Evolutionary conservation across 768 basidiomycete species (phyloP), one percentile per base, ranked within the genome.

Genomic region (Lentinula edodes): DNA sequence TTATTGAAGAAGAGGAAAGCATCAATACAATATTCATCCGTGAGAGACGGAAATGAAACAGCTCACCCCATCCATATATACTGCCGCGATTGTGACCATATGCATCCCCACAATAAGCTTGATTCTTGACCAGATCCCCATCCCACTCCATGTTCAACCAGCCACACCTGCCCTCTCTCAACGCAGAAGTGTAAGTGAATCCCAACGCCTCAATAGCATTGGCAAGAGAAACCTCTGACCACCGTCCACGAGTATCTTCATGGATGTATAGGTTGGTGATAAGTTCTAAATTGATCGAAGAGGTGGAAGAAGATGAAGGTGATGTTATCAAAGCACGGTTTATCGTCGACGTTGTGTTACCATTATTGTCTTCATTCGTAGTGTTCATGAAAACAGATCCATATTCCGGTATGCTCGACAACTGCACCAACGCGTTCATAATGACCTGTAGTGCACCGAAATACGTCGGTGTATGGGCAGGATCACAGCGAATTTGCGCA

Each of bases 401-500:
- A 67, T 68, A 78, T 60, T 66, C 71, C 62, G 74, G 82, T 65
- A 72, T 84, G 34, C 67, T 78, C 35, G 79, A 80, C 58, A 79
- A 74, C 53, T 76, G 75, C 58, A 82, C 74, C 62, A 90, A 75
- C 15, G 75, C 70, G 58, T 76, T 74, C 13, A 85, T 76, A 58
- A 91, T 76, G 45, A 73, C 72, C 35, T 75, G 78, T 45, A 93
- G 73, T 58, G 79, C 76, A 2, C 83, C 80, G 71, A 90, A 92
- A 70, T 91, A 89, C 13, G 74, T 69, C 4, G 84, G 65, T 0
- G 90, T 92, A 41, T 78, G 73, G 3, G 72, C 75, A 35, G 90
- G 90, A 67, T 93, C 86, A 71, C 92, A 94, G 62, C 90, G 88
- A 68, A 85, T 89, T 71, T 93, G 90, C 0, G 90, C 87, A 60